Base-by-base conservation (phyloP, 2,329 filamentous ascomycete species). In the Lasiodiplodia hormozganensis region DNA sequence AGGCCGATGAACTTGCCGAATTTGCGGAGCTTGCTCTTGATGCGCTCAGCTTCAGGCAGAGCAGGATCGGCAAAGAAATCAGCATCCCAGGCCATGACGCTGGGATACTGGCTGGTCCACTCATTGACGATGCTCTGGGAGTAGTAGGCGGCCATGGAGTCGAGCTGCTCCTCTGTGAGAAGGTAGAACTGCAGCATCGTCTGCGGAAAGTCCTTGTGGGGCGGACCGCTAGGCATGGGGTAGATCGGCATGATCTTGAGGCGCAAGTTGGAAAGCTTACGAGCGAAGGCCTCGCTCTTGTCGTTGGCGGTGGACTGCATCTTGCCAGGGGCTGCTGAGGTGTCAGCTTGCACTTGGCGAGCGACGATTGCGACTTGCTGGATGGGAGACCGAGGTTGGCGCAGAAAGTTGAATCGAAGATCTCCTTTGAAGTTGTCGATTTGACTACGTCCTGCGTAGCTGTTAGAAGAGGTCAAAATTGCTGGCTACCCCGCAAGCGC, bases 1-100 rank as follows among this genome's bases (percentile, higher is more conserved):
- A 94, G 81, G 14, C 91, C 91, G 75, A 93, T 92, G 72, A 94
- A 94, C 72, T 87, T 84, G 56, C 91, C 91, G 75, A 93, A 87
- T 79, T 89, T 89, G 70, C 90, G 83, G 70, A 91, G 84, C 83
- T 94, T 94, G 69, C 84, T 79, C 60, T 77, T 74, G 11, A 84
- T 71, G 52, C 82, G 70, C 68, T 83, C 80, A 23, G 78, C 73
- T 7, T 80, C 78, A 2, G 65, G 78, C 57, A 84, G 38, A 1
- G 73, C 72, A 14, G 73, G 74, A 62, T 67, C 68, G 54, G 74
- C 71, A 6, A 84, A 76, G 68, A 82, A 80, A 0, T 80, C 79
- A 62, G 76, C 75, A 70, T 79, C 77, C 91, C 90, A 93, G 65
- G 82, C 78, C 75, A 94, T 86, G n/a, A 87, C 88, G 72, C 87